Percentiles rank a stretch among this genome's conserved stretches.
phyloP scores from a whole-genome alignment of 148 eudicot genomes.

The Pharnaceum exiguum region DNA sequence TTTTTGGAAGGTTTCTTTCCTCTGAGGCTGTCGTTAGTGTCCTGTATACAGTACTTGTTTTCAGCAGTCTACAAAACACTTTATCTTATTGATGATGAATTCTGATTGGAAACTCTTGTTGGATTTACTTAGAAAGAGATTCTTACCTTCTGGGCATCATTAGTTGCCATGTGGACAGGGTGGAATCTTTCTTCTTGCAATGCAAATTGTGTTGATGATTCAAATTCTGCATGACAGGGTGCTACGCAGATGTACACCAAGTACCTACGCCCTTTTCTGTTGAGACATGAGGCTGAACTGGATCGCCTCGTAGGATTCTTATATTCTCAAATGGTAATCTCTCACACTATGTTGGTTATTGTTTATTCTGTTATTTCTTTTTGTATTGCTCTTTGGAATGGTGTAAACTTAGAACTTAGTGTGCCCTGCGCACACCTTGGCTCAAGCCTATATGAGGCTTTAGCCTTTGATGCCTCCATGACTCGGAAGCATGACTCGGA shows the following conservation, averaged over 20 bases:
- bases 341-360: neutral
- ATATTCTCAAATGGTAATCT: constrained; percentile 66
- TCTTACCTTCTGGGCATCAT: too few species aligned
- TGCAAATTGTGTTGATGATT: constrained; percentile 13
- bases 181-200: neutral
- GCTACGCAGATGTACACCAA: constrained; percentile 61
- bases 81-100: too few species aligned
- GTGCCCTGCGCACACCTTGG: too few species aligned
- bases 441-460: too few species aligned
- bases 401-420: neutral
- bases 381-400: neutral
- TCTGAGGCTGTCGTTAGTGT: too few species aligned
- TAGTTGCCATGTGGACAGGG: neutral
- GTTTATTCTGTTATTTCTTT: neutral
- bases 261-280: constrained; percentile 74
- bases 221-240: constrained; percentile 54
- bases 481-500: too few species aligned
- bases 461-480: too few species aligned
- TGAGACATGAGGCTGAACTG: constrained; percentile 76
- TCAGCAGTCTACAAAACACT: too few species aligned
- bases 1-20: too few species aligned
- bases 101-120: too few species aligned
- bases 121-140: too few species aligned
- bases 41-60: too few species aligned
- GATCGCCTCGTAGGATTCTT: constrained; percentile 59